Conservation (phyloP, 1,139 yeast species). For the Geotrichum fermentans region DNA sequence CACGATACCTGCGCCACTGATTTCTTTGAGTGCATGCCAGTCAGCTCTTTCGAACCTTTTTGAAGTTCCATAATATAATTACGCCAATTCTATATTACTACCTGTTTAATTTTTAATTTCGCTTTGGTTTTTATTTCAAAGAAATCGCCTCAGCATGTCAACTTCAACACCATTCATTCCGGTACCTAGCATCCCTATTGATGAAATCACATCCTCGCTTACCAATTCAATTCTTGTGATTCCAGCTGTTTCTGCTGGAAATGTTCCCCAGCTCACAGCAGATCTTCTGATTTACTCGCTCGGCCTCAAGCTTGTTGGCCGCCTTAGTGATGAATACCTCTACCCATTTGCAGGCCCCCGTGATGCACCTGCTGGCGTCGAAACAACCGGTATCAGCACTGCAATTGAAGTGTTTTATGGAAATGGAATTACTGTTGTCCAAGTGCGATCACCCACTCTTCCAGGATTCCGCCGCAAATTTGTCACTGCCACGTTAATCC, state of each 20-base stretch:
- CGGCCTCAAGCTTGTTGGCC: constrained; percentile 48
- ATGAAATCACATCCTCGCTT: constrained; percentile 2
- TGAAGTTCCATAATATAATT: too few relatives aligned
- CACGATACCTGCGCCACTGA: neutral
- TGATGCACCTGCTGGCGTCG: constrained; percentile 42
- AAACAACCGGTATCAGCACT: constrained; percentile 46
- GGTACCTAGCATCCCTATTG: neutral
- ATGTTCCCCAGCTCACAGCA: constrained; percentile 76
- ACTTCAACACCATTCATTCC: constrained; percentile 10
- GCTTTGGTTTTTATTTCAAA: too few relatives aligned
- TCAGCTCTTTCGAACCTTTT: too few relatives aligned
- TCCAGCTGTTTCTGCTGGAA: constrained; percentile 83
- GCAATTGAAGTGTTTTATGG: constrained; percentile 51
- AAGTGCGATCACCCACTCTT: constrained; percentile 79
- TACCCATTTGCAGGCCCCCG: constrained; percentile 84
- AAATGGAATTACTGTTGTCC: constrained; percentile 53
- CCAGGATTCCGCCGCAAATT: constrained; percentile 56
- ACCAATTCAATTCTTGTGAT: constrained; percentile 43
- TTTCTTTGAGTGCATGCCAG: neutral
- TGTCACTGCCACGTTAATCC: constrained; percentile 49
- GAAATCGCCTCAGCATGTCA: neutral
- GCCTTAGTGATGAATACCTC: constrained; percentile 54
- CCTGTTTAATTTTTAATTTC: too few relatives aligned
- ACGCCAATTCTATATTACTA: too few relatives aligned
- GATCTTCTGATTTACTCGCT: constrained; percentile 69